Percentiles rank a stretch among this genome's conserved stretches.
These are phyloP conservation scores for Amphicarpaea edgeworthii DNA, from an alignment of 306 rosid species.

Conservation along the genomic window DNA sequence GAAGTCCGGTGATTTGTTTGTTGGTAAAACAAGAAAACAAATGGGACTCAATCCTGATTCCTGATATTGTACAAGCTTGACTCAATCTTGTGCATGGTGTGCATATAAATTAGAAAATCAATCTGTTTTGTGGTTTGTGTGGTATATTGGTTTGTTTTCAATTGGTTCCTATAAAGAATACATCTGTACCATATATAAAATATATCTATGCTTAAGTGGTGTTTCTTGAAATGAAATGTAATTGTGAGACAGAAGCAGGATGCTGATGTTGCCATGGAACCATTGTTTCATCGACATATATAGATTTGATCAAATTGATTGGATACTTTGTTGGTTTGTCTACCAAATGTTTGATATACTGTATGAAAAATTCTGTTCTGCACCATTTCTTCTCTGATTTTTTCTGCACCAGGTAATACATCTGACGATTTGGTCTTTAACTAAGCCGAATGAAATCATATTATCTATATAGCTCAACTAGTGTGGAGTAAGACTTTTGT, in stretches of 20 bases:
- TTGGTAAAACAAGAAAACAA: conserved; percentile 73
- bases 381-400: background rate
- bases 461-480: background rate
- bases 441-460: background rate
- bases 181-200: conserved; percentile 1
- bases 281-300: background rate
- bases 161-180: conserved; percentile 6
- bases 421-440: background rate
- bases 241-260: conserved; percentile 15
- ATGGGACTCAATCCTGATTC: conserved; percentile 60
- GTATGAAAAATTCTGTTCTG: background rate
- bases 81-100: conserved; percentile 14
- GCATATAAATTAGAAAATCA: conserved; percentile 18
- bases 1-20: conserved; percentile 81
- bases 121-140: conserved; percentile 5
- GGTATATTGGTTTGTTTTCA: conserved; percentile 14
- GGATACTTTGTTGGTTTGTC: background rate
- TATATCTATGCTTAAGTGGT: conserved; percentile 2
- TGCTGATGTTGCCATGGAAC: background rate
- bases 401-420: background rate
- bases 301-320: background rate
- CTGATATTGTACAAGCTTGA: conserved; percentile 38
- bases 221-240: conserved; percentile 19
- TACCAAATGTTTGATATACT: conserved; percentile 1
- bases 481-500: background rate